Conservation (phyloP, 2,329 filamentous ascomycete genomes). For the Colletotrichum echinochloae region DNA sequence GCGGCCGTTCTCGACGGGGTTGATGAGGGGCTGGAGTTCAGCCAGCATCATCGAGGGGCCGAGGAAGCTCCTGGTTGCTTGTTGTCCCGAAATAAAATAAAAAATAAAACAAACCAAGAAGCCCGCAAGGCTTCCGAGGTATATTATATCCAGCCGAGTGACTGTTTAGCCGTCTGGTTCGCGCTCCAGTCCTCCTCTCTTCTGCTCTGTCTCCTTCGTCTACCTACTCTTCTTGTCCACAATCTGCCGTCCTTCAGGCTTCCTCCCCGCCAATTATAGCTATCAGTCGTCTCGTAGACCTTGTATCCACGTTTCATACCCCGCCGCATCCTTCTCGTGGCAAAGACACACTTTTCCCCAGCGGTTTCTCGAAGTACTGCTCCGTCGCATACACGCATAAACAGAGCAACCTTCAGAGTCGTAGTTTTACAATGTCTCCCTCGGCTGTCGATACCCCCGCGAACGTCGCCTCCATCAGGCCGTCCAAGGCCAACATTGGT, state of each 20-base stretch:
- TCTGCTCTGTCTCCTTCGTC: constrained; percentile 18
- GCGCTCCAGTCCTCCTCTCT: constrained; percentile 4
- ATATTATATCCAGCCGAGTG: constrained; percentile 36
- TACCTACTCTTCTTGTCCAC: background rate
- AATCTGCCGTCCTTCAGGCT: background rate
- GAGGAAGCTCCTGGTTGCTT: constrained; percentile 19
- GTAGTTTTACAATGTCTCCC: constrained; percentile 49
- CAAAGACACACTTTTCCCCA: background rate
- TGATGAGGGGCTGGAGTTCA: constrained; percentile 33
- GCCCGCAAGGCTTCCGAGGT: constrained; percentile 10
- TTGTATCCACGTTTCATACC: constrained; percentile 20
- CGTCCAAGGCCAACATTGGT: constrained; percentile 88
- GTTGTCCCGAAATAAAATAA: constrained; percentile 3
- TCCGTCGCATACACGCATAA: background rate
- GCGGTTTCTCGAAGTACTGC: background rate
- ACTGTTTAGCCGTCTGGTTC: constrained; percentile 9
- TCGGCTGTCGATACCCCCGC: constrained; percentile 48
- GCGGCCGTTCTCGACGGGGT: constrained; percentile 9
- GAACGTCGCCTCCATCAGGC: constrained; percentile 49
- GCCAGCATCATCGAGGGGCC: constrained; percentile 20
- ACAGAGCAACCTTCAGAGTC: background rate
- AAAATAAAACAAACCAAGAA: constrained; percentile 4
- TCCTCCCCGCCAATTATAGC: background rate
- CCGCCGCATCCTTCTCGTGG: constrained; percentile 20
- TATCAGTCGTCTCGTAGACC: constrained; percentile 13